Evolutionary conservation across 164 flowering plant genomes (phyloP), one percentile per base, ranked within the genome.

Genomic region (Magnolia sinica): DNA sequence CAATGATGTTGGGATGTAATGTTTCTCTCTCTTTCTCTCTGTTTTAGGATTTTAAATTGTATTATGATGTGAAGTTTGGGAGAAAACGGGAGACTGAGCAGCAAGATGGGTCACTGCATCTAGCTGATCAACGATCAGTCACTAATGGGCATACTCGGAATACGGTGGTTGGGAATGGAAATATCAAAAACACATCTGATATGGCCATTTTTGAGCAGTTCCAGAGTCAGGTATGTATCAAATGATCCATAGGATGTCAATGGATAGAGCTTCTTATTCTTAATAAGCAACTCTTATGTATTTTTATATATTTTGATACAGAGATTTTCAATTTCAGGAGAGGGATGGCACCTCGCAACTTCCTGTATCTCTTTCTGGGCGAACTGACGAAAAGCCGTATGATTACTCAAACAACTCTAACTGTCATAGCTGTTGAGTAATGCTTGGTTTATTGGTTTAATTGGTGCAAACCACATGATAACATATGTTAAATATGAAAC

Each of bases 11-110:
- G 71, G 71, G 19, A 16, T 8, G 9, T 68, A 24, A 68, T 37
- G 8, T 18, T 31, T 68, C 24, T 9, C 22, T 29, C 31, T 23
- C 24, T 65, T 29, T 29, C 8, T 68, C 29, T 8, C 29, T 37
- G 8, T 16, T 68, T 64, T 10, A 94, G 99, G 98, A 94, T 86
- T 96, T 94, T 85, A 85, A 94, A 85, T 61, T 82, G 81, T 90
- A 87, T 89, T 96, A 90, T 88, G 96, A 96, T 89, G 83, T 83
- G 65, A 92, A 92, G 89, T 96, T 96, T 88, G 97, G 96, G 87
- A 90, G 96, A 80, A 96, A 88, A 87, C 87, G 63, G 80, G 84
- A 64, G 64, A 58, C 77, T 7, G 84, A 83, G 68, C 49, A 68
- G 50, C 72, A 82, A 72, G 81, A 82, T 45, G 71, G 18, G 69